phyloP scores from a whole-genome alignment of 73 alveolate genomes.

The Paraurostyla sp. region DNA sequence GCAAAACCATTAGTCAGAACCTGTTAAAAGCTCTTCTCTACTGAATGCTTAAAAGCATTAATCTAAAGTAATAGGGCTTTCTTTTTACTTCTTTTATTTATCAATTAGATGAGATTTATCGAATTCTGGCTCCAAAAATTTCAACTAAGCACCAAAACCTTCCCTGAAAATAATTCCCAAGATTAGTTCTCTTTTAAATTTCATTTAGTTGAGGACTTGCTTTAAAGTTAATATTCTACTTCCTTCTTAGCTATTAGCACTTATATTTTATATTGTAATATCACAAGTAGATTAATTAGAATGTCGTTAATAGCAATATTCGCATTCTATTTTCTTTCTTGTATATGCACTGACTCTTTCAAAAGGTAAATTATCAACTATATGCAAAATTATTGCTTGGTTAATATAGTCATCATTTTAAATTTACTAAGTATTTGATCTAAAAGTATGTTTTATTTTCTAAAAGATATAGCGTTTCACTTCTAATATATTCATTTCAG shows the following conservation, averaged over 20 bases:
- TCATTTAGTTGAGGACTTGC: conserved; percentile 2
- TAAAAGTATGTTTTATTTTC: conserved; percentile 10
- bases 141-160: conserved; percentile 14
- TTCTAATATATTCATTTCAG: too few species aligned
- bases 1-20: conserved; percentile 95
- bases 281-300: conserved; percentile 34
- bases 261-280: conserved; percentile 20
- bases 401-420: conserved; percentile 39
- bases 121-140: conserved; percentile 8
- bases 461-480: too few species aligned
- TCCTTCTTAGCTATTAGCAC: conserved; percentile 50
- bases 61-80: conserved; percentile 7
- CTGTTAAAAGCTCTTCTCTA: conserved; percentile 84
- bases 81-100: conserved; percentile 18
- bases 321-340: conserved; percentile 40
- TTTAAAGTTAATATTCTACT: background rate
- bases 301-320: conserved; percentile 31
- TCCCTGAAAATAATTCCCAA: conserved; percentile 29
- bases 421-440: background rate
- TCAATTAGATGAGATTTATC: conserved; percentile 2
- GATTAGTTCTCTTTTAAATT: conserved; percentile 30
- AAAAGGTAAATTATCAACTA: conserved; percentile 12
- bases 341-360: background rate
- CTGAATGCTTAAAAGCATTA: conserved; percentile 29
- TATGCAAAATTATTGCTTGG: background rate